A percentile compares a stretch with the other conserved stretches of the same genome.
phyloP scores from a whole-genome alignment of 2,329 filamentous ascomycete genomes.

The Aspergillus tanneri region DNA sequence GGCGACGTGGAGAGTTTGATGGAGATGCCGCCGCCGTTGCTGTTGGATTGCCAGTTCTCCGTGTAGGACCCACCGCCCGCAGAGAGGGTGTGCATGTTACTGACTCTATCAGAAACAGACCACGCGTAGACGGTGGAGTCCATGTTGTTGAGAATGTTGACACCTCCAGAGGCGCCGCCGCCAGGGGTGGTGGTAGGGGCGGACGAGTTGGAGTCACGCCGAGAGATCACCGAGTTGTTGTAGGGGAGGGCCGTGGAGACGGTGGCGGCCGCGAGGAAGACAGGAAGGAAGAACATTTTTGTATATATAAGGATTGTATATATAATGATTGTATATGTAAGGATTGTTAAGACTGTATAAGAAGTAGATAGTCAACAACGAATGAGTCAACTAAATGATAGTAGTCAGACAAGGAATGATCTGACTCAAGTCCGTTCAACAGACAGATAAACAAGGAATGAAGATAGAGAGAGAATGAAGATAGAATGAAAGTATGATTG shows the following conservation, averaged over 20 bases:
- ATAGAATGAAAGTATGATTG: conserved; percentile 20
- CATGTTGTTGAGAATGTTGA: conserved; percentile 43
- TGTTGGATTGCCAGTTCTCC: conserved; percentile 36
- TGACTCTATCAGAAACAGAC: conserved; percentile 39
- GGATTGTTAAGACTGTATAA: conserved; percentile 3
- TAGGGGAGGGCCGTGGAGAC: conserved; percentile 15
- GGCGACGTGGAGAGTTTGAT: conserved; percentile 41
- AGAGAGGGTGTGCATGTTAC: conserved; percentile 36
- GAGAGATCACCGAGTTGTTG: conserved; percentile 34
- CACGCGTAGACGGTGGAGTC: conserved; percentile 39
- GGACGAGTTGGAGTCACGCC: conserved; percentile 32
- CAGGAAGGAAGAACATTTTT: not conserved
- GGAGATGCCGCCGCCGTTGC: conserved; percentile 43
- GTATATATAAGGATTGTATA: too few relatives aligned
- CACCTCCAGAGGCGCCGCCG: conserved; percentile 25
- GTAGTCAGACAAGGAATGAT: too few relatives aligned
- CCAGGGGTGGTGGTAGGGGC: conserved; percentile 32
- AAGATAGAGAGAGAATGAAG: conserved; percentile 9
- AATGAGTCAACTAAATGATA: not conserved
- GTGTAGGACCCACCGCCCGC: conserved; percentile 36
- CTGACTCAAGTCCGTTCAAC: conserved; percentile 2
- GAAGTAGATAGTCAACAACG: not conserved
- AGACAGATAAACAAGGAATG: conserved; percentile 5
- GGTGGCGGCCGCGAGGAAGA: conserved; percentile 12
- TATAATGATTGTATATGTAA: too few relatives aligned